Percentiles rank a stretch among this genome's conserved stretches.
These are phyloP conservation scores for Chara braunii DNA, from an alignment of 139 green algal species.

Conservation along the genomic window DNA sequence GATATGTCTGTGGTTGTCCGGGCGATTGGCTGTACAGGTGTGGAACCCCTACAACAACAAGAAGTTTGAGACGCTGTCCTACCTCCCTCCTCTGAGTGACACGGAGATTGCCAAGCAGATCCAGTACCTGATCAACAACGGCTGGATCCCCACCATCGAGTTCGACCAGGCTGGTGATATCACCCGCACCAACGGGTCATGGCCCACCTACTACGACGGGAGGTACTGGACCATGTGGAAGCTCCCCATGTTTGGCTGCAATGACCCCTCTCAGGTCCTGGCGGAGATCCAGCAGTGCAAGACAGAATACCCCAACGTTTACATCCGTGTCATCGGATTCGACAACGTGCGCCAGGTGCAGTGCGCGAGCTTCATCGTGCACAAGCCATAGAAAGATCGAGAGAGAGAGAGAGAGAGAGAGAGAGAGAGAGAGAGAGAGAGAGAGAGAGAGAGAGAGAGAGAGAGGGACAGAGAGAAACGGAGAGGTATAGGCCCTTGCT, in stretches of 20 bases:
- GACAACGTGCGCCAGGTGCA: conserved; percentile 69
- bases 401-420: too few species aligned
- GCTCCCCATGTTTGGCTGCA: conserved; percentile 99
- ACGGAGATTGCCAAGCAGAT: conserved; percentile 70
- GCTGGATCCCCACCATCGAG: conserved; percentile 38
- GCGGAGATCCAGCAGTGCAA: conserved; percentile 70
- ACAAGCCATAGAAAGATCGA: conserved; percentile 25
- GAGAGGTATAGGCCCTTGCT: too few species aligned
- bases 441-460: too few species aligned
- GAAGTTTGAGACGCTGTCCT: conserved; percentile 98
- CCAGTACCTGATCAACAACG: conserved; percentile 29
- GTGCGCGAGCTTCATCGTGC: conserved; percentile 59
- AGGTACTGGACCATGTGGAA: conserved; percentile 96
- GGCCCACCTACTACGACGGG: not conserved
- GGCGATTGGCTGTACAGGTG: conserved; percentile 42
- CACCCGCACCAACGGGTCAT: not conserved
- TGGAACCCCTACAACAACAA: conserved; percentile 52
- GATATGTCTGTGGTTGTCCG: too few species aligned
- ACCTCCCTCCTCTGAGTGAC: conserved; percentile 86
- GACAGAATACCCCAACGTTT: conserved; percentile 82
- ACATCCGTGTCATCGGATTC: conserved; percentile 88
- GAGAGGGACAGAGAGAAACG: too few species aligned
- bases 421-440: too few species aligned
- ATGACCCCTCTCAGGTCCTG: conserved; percentile 76
- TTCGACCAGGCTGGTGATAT: not conserved